These are phyloP conservation scores for Aspergillus bertholletiae DNA, from an alignment of 495 filamentous ascomycete species.

Conservation along the genomic window DNA sequence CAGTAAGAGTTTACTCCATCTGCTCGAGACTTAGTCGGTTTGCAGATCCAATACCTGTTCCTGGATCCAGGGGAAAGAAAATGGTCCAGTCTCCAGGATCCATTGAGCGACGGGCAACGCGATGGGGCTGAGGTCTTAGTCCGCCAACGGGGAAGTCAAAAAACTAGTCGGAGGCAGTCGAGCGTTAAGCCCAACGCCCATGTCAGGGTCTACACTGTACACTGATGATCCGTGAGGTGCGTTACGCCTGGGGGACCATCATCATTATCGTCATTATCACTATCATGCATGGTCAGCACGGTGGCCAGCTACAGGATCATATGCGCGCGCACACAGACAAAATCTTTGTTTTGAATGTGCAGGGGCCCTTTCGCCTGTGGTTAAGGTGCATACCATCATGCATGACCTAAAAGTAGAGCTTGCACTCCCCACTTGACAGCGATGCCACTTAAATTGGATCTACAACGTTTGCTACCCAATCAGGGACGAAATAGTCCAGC, in stretches of 20 bases:
- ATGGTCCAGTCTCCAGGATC: constrained; percentile 8
- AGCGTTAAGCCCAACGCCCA: neutral
- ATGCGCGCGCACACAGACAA: too few species aligned
- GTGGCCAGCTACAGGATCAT: too few species aligned
- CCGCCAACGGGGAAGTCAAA: constrained; percentile 5
- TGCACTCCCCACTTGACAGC: constrained; percentile 1
- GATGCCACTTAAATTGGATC: constrained; percentile 11
- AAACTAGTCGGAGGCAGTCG: neutral
- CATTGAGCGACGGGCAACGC: constrained; percentile 6
- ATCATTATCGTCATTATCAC: neutral
- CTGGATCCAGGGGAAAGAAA: constrained; percentile 12
- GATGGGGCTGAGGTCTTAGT: constrained; percentile 7
- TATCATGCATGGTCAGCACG: neutral
- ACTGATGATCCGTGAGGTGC: neutral
- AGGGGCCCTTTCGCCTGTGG: constrained; percentile 9
- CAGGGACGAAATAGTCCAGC: neutral
- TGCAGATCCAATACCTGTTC: constrained; percentile 17
- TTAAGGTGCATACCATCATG: neutral
- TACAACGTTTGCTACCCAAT: constrained; percentile 2
- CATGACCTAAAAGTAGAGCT: constrained; percentile 3
- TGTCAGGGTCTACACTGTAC: neutral
- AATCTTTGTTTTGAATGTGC: constrained; percentile 10
- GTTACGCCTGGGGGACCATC: neutral
- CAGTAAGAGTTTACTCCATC: constrained; percentile 6
- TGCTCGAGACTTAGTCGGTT: constrained; percentile 8